phyloP scores from a whole-genome alignment of 2,329 filamentous ascomycete species.

The Aspergillus ustus region DNA sequence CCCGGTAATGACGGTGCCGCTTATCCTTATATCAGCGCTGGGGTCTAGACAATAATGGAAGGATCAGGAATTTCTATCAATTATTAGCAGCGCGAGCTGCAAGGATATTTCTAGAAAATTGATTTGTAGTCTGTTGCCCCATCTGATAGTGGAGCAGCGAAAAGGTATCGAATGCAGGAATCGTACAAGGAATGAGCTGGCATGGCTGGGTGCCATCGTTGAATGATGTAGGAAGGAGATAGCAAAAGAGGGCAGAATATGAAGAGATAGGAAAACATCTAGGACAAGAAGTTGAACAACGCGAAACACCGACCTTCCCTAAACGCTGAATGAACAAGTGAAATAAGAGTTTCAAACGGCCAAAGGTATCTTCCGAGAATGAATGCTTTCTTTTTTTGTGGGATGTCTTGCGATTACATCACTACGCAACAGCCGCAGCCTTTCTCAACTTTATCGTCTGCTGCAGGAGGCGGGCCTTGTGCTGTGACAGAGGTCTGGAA shows the following conservation, averaged over 20 bases:
- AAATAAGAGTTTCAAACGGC: conserved; percentile 9
- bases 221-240: conserved; percentile 5
- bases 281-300: conserved; percentile 13
- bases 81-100: neutral
- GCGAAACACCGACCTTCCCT: conserved; percentile 20
- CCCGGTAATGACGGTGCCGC: no score
- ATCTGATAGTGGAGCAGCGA: neutral
- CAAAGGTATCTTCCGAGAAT: conserved; percentile 2
- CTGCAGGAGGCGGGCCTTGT: conserved; percentile 52
- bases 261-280: conserved; percentile 13
- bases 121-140: neutral
- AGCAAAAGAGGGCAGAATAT: conserved; percentile 8
- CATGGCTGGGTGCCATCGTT: neutral
- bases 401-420: conserved; percentile 60
- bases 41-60: neutral
- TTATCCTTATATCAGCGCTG: neutral
- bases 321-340: conserved; percentile 26
- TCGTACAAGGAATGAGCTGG: conserved; percentile 2
- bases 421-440: conserved; percentile 74
- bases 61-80: neutral
- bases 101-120: neutral
- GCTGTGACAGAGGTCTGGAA: conserved; percentile 55
- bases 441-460: conserved; percentile 43
- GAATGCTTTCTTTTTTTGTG: conserved; percentile 5
- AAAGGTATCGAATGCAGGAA: conserved; percentile 13